Conservation (phyloP, 2,329 filamentous ascomycete species). For the Calonectria ilicicola region DNA sequence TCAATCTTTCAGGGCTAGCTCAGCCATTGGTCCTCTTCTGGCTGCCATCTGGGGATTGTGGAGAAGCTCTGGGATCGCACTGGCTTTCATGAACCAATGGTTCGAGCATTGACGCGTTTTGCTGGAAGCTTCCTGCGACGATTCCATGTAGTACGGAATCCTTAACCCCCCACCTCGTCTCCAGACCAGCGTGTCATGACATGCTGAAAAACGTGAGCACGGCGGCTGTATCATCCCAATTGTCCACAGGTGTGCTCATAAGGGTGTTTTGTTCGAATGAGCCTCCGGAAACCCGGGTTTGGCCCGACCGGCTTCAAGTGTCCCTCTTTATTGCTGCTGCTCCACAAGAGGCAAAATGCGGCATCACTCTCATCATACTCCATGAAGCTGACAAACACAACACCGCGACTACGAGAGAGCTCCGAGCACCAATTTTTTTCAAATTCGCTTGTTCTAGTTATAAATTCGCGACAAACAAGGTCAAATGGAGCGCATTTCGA, state of each 20-base stretch:
- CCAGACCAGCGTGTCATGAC: slow-evolving; percentile 25
- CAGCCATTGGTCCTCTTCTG: background rate
- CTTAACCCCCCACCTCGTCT: slow-evolving; percentile 2
- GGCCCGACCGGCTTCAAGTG: slow-evolving; percentile 20
- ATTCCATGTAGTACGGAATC: background rate
- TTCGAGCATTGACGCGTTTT: slow-evolving; percentile 11
- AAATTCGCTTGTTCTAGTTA: background rate
- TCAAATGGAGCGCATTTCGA: background rate
- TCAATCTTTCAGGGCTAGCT: background rate
- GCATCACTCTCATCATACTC: background rate
- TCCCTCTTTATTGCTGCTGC: background rate
- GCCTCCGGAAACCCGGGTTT: slow-evolving; percentile 10
- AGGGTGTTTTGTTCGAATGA: slow-evolving; percentile 11
- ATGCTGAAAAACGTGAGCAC: background rate
- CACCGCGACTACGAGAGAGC: background rate
- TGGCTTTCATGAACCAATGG: slow-evolving; percentile 19
- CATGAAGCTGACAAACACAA: background rate
- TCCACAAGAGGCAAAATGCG: background rate
- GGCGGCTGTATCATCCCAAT: slow-evolving; percentile 15
- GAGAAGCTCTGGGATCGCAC: slow-evolving; percentile 13
- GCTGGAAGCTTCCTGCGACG: slow-evolving; percentile 11
- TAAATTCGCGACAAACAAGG: too few relatives aligned
- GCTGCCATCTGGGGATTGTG: slow-evolving; percentile 25
- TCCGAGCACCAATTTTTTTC: background rate
- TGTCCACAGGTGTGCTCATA: slow-evolving; percentile 7